Base-by-base conservation (phyloP, 805 yeast species). In the Pichia manshurica region DNA sequence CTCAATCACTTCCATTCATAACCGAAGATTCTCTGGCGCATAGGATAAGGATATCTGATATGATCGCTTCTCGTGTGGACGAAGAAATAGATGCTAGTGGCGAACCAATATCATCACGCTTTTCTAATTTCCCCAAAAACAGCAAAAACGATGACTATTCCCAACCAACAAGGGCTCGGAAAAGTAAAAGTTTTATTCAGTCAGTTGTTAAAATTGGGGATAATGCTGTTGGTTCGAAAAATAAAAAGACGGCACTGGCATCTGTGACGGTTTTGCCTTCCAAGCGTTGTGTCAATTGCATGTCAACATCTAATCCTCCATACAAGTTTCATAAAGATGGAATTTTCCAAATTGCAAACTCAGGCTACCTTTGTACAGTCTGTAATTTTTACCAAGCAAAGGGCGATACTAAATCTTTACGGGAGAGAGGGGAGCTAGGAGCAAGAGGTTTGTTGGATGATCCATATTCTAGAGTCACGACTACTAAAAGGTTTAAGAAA, bases 1-100 rank as follows among this genome's bases (percentile, higher is more conserved):
- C 70, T 2, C 70, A 66, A 41, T 66, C 70, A 16, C 52, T 66
- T 31, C 69, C 70, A 3, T 64, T 63, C 25, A 46, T 63, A 22
- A 54, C 59, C 21, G 60, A 59, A 42, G 59, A 65, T 49, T 57
- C 66, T 7, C 51, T 63, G 4, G 66, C 67, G 15, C 65, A 64
- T 44, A 55, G 59, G 20, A 64, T 65, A 19, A 56, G 64, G 52
- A 39, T 59, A 23, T 56, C 68, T 8, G 68, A 65, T 47, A 51
- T 57, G 52, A 55, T 53, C 36, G 47, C 56, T 4, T 34, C 46
- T 6, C 47, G 45, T 29, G 23, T 33, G 13, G 37, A 41, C 15
- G 55, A 45, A 23, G 50, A 49, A 35, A 38, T 57, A 2, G 60
- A 58, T 45, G 54, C 63, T 15, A 55, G 57, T 17, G 61, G 60